These are phyloP conservation scores for Yamadazyma diddensiae DNA, from an alignment of 1,139 yeast species.

Conservation along the genomic window DNA sequence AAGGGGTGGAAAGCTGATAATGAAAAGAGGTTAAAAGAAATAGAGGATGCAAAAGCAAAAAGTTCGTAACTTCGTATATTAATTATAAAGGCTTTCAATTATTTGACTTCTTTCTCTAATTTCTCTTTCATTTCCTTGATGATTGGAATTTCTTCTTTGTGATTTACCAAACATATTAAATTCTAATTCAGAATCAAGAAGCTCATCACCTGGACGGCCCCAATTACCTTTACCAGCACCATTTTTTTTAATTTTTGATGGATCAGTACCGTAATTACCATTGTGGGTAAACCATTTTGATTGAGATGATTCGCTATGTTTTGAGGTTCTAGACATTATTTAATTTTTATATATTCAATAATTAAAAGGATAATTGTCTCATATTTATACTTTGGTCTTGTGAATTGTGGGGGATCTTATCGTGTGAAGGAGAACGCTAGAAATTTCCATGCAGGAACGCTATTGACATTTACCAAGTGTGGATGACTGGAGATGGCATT, in stretches of 20 bases:
- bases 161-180: slow-evolving; percentile 22
- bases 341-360: no score
- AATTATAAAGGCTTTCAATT: slow-evolving; percentile 20
- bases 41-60: slow-evolving; percentile 9
- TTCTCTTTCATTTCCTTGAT: slow-evolving; percentile 27
- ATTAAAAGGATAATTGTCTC: background rate
- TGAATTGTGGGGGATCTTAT: slow-evolving; percentile 7
- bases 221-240: slow-evolving; percentile 84
- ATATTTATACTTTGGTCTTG: slow-evolving; percentile 4
- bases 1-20: slow-evolving; percentile 70
- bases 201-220: slow-evolving; percentile 71
- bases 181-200: slow-evolving; percentile 35
- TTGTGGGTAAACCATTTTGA: slow-evolving; percentile 76
- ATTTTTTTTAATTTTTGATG: slow-evolving; percentile 73
- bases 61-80: background rate
- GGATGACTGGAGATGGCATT: background rate
- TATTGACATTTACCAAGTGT: background rate
- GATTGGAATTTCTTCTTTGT: slow-evolving; percentile 43
- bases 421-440: slow-evolving; percentile 5
- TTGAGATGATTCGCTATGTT: slow-evolving; percentile 62
- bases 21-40: slow-evolving; percentile 27
- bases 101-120: slow-evolving; percentile 22
- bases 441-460: slow-evolving; percentile 1
- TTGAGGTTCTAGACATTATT: slow-evolving; percentile 81
- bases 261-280: slow-evolving; percentile 64